Base-by-base conservation (phyloP, 176 grass and related monocot genomes). In the Eragrostis nindensis region DNA sequence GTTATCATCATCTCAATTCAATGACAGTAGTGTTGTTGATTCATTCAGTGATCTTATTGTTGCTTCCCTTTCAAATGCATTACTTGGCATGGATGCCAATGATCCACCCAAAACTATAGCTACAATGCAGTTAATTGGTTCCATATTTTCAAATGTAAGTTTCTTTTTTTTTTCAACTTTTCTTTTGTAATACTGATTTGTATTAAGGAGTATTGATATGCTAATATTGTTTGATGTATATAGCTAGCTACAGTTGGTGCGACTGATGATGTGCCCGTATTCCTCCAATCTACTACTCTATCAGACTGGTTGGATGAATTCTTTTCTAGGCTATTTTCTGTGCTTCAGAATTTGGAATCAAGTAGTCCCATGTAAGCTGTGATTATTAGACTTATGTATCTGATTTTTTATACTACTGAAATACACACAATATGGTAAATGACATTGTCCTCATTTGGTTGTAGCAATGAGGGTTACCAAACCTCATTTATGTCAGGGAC, bases 51-150 rank as follows among this genome's bases (percentile, higher is more conserved):
- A 91, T 80, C 87, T 95, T 73, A 93, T 98, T 72, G 64, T 89
- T 55, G 83, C 82, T 56, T 91, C 86, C 55, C 92, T 98, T 52
- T 95, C 95, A 66, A 98, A 98, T 88, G 95, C 95, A 70, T 91
- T 98, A 76, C 95, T 95, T 71, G 95, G 95, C 46, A 95, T 98
- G 92, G 95, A 98, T 94, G 95, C 95, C 19, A 98, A 98, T 41
- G 95, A 98, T 82, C 95, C 95, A 41, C 95, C 95, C 64, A 98
- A 98, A 80, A 98, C 95, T 68, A 73, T 98, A 70, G 95, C 95
- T 73, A 91, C 92, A 4, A 95, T 98, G 90, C 90, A 95, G 68
- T 88, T 98, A 83, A 95, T 98, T 79, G 90, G 92, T 68, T 95
- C 95, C 40, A 86, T 98, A 86, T 98, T 95, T 91, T 98, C 95